Evolutionary conservation across 306 rosid genomes (phyloP).

Genomic region (Prunus kanzakura): DNA sequence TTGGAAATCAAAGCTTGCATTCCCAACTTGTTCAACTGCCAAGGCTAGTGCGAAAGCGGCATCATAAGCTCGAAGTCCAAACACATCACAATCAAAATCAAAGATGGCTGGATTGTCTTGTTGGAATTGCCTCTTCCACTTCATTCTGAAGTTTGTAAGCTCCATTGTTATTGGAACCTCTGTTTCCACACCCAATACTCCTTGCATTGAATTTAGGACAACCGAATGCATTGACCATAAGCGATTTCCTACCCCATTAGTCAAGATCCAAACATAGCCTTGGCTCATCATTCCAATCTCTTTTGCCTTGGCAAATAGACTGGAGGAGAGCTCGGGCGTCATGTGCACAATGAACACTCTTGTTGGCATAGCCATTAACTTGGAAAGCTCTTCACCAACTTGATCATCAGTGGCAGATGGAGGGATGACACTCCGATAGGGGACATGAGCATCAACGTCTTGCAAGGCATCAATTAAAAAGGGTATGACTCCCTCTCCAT

Average conservation of each 20-base stretch:
- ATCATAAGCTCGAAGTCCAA: slow-evolving; percentile 65
- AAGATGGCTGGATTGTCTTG: slow-evolving; percentile 25
- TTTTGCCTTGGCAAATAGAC: slow-evolving; percentile 35
- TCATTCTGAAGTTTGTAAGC: slow-evolving; percentile 19
- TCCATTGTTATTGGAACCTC: slow-evolving; percentile 27
- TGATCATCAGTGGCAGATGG: slow-evolving; percentile 35
- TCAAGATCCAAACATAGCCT: slow-evolving; percentile 53
- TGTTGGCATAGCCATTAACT: slow-evolving; percentile 40
- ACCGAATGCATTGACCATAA: slow-evolving; percentile 9
- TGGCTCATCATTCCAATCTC: slow-evolving; percentile 52
- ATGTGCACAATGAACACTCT: slow-evolving; percentile 58
- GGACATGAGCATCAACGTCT: slow-evolving; percentile 30
- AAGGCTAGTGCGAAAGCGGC: slow-evolving; percentile 50
- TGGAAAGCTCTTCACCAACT: slow-evolving; percentile 34
- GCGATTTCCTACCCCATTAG: slow-evolving; percentile 24
- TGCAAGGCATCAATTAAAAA: slow-evolving; percentile 36
- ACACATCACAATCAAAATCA: slow-evolving; percentile 15
- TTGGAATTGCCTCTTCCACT: slow-evolving; percentile 41
- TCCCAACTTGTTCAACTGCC: slow-evolving; percentile 38
- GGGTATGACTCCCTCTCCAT: slow-evolving; percentile 42
- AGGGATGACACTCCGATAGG: slow-evolving; percentile 34
- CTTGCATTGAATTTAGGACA: slow-evolving; percentile 44
- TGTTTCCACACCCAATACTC: slow-evolving; percentile 48
- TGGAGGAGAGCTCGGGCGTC: slow-evolving; percentile 15
- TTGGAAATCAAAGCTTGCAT: neutral